These are phyloP conservation scores for Talaromyces adpressus DNA, from an alignment of 495 filamentous ascomycete species.

Conservation along the genomic window DNA sequence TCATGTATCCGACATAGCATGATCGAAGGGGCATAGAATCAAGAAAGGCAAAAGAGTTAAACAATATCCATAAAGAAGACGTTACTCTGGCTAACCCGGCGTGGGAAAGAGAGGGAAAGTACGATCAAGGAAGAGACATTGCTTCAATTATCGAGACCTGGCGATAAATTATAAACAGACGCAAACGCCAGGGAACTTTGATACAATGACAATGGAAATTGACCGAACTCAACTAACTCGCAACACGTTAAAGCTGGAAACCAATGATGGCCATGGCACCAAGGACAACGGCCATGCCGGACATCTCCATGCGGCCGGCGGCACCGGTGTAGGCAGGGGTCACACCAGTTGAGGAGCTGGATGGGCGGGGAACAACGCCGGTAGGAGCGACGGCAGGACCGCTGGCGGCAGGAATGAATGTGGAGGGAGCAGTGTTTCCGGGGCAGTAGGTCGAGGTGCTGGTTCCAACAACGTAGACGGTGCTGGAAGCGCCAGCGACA, in stretches of 20 bases:
- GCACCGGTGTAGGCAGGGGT: constrained; percentile 9
- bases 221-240: neutral
- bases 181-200: neutral
- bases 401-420: neutral
- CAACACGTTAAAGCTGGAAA: constrained; percentile 19
- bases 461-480: constrained; percentile 1
- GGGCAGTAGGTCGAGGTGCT: constrained; percentile 5
- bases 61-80: constrained; percentile 1
- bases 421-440: neutral
- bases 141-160: neutral
- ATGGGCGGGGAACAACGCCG: neutral
- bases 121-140: neutral
- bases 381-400: constrained; percentile 2
- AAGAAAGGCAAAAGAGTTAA: neutral
- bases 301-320: constrained; percentile 21
- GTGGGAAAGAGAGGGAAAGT: neutral
- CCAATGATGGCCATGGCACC: constrained; percentile 17
- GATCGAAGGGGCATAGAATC: neutral
- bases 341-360: neutral
- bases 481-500: constrained; percentile 13
- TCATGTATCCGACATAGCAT: neutral
- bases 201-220: neutral
- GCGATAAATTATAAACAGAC: neutral
- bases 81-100: neutral
- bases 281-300: constrained; percentile 17